Evolutionary conservation across 1,284 basidiomycete species (phyloP), one percentile per base, ranked within the genome.

Genomic region (Phellopilus nigrolimitatus): DNA sequence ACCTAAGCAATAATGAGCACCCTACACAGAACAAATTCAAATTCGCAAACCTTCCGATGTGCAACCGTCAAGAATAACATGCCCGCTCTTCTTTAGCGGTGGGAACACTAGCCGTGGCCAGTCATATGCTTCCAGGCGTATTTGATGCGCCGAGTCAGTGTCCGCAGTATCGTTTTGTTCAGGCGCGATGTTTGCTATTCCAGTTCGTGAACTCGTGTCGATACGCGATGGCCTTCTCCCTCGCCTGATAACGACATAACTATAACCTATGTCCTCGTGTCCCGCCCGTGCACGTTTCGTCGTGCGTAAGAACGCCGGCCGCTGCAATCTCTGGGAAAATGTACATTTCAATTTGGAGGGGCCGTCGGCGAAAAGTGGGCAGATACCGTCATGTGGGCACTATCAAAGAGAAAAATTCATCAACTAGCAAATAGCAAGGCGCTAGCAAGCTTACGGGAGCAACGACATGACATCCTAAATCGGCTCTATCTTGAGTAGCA

Each of bases 71-170:
- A 99, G 72, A 49, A 95, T 88, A 54, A 98, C 81, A 66, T 99
- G 95, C 0, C 95, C 95, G 57, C 85, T 90, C 55, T 84, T 84
- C 68, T 97, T 98, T 61, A 97, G 64, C 12, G 95, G 95, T 17
- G 93, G 82, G 59, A 89, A 88, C 38, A 98, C 79, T 28, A 99
- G 76, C 46, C 97, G 80, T 28, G 95, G 92, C 95, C 95, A 98
- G 47, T 72, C 68, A 58, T 83, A 91, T 4, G 91, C 80, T 65
- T 89, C 87, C 24, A 72, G 66, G 55, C 80, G 71, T 56, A 89
- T 66, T 31, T 71, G 67, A 33, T 69, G 71, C 50, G 78, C 64
- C 21, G 84, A 59, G 39, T 76, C 70, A 33, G 61, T 62, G 13
- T 43, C 15, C 19, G 43, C 53, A 33, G 46, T 17, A 15, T 12